phyloP scores from a whole-genome alignment of 176 grass and related monocot species.

The Neostapfia colusana region DNA sequence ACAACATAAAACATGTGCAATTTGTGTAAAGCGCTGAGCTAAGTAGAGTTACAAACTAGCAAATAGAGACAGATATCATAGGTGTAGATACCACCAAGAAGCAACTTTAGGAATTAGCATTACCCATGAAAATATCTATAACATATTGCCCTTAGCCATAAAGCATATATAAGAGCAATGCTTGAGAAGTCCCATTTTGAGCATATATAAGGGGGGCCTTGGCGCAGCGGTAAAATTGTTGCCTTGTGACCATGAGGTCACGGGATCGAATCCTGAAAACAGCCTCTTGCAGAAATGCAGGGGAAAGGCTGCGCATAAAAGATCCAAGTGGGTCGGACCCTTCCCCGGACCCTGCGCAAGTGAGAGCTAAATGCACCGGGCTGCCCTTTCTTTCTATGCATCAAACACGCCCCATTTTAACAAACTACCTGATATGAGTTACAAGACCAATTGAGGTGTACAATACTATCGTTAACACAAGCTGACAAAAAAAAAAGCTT shows the following conservation, averaged over 20 bases:
- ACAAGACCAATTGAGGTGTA: neutral
- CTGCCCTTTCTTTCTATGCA: conserved; percentile 24
- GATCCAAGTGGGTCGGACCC: no score
- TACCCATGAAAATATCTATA: neutral
- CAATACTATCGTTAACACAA: neutral
- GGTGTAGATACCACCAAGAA: conserved; percentile 11
- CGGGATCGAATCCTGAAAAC: no score
- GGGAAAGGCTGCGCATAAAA: no score
- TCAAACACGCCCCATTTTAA: conserved; percentile 18
- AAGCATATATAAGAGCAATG: neutral
- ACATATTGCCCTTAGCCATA: neutral
- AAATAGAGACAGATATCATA: conserved; percentile 13
- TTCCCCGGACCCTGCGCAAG: no score
- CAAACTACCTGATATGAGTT: conserved; percentile 4
- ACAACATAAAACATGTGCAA: neutral
- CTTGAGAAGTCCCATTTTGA: conserved; percentile 7
- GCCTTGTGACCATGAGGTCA: no score
- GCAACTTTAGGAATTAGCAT: neutral
- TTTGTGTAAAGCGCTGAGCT: conserved; percentile 15
- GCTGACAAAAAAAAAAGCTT: neutral
- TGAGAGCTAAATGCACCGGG: no score
- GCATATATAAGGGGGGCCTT: no score
- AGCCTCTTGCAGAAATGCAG: no score
- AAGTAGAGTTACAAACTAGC: neutral
- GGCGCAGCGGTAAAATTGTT: no score